Percentiles rank a stretch among this genome's conserved stretches.
phyloP scores from a whole-genome alignment of 345 rosid genomes.

The Sisymbrium altissimum region DNA sequence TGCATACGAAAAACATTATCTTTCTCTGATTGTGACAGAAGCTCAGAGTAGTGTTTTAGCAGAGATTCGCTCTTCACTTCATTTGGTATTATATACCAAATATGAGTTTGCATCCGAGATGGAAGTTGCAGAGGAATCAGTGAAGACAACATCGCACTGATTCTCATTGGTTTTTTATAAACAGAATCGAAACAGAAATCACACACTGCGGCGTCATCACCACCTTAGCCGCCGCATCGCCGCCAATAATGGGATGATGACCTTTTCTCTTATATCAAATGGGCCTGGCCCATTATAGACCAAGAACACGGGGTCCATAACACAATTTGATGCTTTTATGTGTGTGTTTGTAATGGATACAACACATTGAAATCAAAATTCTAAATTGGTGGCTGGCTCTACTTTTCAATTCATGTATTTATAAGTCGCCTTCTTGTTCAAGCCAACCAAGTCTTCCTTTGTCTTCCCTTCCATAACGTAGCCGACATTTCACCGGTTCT shows the following conservation, averaged over 20 bases:
- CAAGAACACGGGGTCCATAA: neutral
- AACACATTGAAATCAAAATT: neutral
- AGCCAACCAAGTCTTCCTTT: conserved; percentile 9
- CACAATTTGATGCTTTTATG: neutral
- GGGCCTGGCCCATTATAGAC: conserved; percentile 15
- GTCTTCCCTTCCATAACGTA: no score
- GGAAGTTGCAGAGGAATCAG: conserved; percentile 48
- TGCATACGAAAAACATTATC: conserved; percentile 46
- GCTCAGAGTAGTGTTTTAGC: conserved; percentile 45
- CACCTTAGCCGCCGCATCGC: neutral
- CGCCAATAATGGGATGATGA: neutral
- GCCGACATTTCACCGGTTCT: neutral
- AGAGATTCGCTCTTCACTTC: conserved; percentile 61
- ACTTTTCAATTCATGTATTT: neutral
- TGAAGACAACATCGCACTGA: conserved; percentile 24
- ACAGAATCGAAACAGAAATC: no score
- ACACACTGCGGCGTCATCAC: neutral
- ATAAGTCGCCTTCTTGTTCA: conserved; percentile 7
- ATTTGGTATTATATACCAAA: conserved; percentile 67
- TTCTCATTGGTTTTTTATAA: conserved; percentile 24
- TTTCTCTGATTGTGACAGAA: conserved; percentile 71
- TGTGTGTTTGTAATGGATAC: neutral
- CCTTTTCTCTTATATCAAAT: neutral
- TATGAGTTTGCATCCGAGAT: conserved; percentile 59
- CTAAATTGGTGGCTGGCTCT: conserved; percentile 22